A percentile compares a stretch with the other conserved stretches of the same genome.
phyloP scores from a whole-genome alignment of 1,139 yeast species.

The Scheffersomyces titani region DNA sequence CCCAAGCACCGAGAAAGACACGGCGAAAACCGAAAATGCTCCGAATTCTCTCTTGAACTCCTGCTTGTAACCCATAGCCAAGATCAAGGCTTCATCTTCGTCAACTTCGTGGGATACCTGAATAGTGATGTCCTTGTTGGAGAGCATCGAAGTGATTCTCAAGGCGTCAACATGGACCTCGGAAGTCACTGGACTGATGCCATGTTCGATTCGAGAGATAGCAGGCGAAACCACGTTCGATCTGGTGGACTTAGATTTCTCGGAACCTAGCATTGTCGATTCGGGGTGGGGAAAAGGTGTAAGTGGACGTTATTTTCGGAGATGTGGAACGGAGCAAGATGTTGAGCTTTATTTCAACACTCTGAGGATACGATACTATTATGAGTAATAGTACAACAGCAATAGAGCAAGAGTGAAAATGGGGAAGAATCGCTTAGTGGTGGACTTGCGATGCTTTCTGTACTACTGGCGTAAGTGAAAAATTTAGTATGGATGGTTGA shows the following conservation, averaged over 20 bases:
- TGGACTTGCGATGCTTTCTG: not conserved
- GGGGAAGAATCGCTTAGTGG: not conserved
- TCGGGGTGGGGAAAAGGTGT: not conserved
- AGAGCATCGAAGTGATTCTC: slow-evolving; percentile 39
- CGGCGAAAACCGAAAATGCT: slow-evolving; percentile 62
- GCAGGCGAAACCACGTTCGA: not conserved
- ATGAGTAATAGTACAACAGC: too few species aligned
- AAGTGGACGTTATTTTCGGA: not conserved
- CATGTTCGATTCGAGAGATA: not conserved
- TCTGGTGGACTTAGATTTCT: not conserved
- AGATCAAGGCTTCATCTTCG: slow-evolving; percentile 55
- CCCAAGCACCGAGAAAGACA: slow-evolving; percentile 73
- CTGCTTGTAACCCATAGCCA: slow-evolving; percentile 72
- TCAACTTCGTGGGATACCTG: slow-evolving; percentile 50
- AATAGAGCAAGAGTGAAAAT: not conserved
- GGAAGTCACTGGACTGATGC: slow-evolving; percentile 32
- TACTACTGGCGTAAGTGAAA: not conserved
- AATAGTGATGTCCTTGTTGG: slow-evolving; percentile 39
- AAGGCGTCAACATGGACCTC: slow-evolving; percentile 44
- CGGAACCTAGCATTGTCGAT: not conserved
- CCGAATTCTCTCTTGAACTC: slow-evolving; percentile 73
- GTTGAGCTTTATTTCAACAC: not conserved
- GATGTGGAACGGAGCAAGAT: too few species aligned
- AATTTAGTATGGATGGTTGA: not conserved
- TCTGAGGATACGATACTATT: too few species aligned